Conservation (phyloP, 495 filamentous ascomycete genomes). For the Penicillium lividum region DNA sequence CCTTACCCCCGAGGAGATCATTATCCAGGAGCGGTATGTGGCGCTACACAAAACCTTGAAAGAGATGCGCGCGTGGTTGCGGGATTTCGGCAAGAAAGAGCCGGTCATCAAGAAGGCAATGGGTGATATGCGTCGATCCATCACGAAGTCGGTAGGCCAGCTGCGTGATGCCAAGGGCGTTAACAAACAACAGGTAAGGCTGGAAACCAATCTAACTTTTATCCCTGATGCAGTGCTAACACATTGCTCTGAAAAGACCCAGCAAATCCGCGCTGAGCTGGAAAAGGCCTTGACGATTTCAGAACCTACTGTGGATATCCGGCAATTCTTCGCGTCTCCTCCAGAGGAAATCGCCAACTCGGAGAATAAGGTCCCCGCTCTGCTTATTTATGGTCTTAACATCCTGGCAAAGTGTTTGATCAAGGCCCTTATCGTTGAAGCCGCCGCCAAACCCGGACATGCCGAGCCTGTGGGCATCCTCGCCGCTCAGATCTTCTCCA, state of each 20-base stretch:
- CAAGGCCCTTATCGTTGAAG: constrained; percentile 74
- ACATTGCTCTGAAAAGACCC: constrained; percentile 35
- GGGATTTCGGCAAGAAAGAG: constrained; percentile 48
- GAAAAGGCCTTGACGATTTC: constrained; percentile 45
- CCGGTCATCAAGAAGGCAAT: constrained; percentile 61
- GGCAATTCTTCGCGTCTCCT: constrained; percentile 60
- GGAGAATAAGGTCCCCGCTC: constrained; percentile 59
- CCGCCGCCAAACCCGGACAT: constrained; percentile 62
- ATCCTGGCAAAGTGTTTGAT: constrained; percentile 78
- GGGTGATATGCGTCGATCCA: constrained; percentile 73
- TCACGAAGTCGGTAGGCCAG: constrained; percentile 73
- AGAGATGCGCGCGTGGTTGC: constrained; percentile 60
- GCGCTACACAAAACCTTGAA: constrained; percentile 75
- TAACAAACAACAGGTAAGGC: constrained; percentile 55
- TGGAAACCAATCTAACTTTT: not conserved
- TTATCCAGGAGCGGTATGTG: constrained; percentile 60
- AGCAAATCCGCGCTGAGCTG: constrained; percentile 48
- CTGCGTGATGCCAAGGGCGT: constrained; percentile 62
- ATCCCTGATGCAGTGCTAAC: constrained; percentile 11
- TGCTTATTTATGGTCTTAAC: constrained; percentile 83
- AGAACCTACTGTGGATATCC: constrained; percentile 65
- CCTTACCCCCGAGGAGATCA: constrained; percentile 37
- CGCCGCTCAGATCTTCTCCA: constrained; percentile 71
- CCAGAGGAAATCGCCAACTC: constrained; percentile 55
- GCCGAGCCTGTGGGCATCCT: constrained; percentile 85